Base-by-base conservation (phyloP, 1,284 basidiomycete species). In the Mrakiaceae sp. region DNA sequence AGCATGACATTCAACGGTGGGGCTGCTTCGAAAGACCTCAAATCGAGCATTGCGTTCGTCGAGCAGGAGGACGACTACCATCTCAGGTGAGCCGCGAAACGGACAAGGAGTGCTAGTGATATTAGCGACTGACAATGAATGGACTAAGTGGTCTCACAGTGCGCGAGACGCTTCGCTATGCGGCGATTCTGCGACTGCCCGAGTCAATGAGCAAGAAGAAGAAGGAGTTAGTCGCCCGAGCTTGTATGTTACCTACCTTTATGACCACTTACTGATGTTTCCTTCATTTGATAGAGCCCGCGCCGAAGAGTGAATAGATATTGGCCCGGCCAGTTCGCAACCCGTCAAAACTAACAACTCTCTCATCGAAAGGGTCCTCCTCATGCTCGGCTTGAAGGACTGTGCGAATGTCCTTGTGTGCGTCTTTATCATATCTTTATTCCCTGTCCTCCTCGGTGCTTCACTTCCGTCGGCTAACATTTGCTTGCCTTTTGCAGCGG, bases 391-490 rank as follows among this genome's bases (percentile, higher is more conserved):
- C 0, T 67, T 83, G 50, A 78, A 78, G 66, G 76, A 79, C 62
- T 82, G 81, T 67, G 81, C 81, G 40, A 78, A 82, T 68, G 74
- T 78, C 27, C 74, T 81, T n/a, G 79, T 82, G 16, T 27, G 27
- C 27, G 27, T 27, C 27, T 27, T 27, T 27, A 27, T 27, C 27
- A 27, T 27, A 27, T 27, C 27, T 27, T 27, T 27, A 27, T 27
- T 27, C 27, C 27, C 27, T 27, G 27, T 27, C 27, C 27, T 27
- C 27, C 27, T 27, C 27, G 27, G 27, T 27, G 27, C 27, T 27
- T 27, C 27, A 27, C 27, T 27, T 27, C 27, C 27, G 27, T 27
- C 27, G 27, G 27, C 27, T 27, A 27, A 27, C 27, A 27, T 27
- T 27, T 27, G 27, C 27, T 27, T 27, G 27, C 27, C 27, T 27